Evolutionary conservation across 1,284 basidiomycete species (phyloP), one percentile per base, ranked within the genome.

Genomic region (Schizophyllum amplum): DNA sequence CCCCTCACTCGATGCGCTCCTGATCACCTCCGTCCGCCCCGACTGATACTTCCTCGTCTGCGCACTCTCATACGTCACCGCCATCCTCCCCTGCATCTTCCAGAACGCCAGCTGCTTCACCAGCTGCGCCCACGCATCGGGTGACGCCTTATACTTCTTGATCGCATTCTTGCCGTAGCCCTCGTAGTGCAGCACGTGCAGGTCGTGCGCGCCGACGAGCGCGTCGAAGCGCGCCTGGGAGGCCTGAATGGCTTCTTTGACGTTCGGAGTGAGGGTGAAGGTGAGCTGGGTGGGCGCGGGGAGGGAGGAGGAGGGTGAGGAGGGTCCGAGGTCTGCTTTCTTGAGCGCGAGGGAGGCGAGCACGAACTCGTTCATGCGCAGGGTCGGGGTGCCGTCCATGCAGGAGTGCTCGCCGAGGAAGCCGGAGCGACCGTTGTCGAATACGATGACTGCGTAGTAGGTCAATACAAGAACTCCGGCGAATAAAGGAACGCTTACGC

Each of bases 101-200:
- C 89, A 87, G 77, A 91, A 97, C 21, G 95, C 96, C 50, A 98
- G 84, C 72, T 98, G 96, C 76, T 97, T 97, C 63, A 94, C 86
- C 62, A 98, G 82, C 75, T 99, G 96, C 9, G 82, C 92, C 87
- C 94, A 96, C 17, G 92, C 92, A 68, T 99, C 96, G 0, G 97
- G 96, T 1, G 92, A 95, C 51, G 85, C 81, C 69, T 90, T 91
- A 81, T 86, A 89, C 63, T 80, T 82, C 77, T 98, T 98, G 76
- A 97, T 94, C 57, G 82, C 73, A 61, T 84, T 79, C 74, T 97
- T 96, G 60, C 96, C 96, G 72, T 96, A 98, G 2, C 86, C 91
- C 65, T 91, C 87, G 69, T 94, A 98, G 68, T 97, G 90, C 54
- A 94, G 76, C 60, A 92, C 90, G 54, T 89, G 78, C 64, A 98